These are phyloP conservation scores for Elsinoe fawcettii DNA, from an alignment of 2,329 filamentous ascomycete species.

Conservation along the genomic window DNA sequence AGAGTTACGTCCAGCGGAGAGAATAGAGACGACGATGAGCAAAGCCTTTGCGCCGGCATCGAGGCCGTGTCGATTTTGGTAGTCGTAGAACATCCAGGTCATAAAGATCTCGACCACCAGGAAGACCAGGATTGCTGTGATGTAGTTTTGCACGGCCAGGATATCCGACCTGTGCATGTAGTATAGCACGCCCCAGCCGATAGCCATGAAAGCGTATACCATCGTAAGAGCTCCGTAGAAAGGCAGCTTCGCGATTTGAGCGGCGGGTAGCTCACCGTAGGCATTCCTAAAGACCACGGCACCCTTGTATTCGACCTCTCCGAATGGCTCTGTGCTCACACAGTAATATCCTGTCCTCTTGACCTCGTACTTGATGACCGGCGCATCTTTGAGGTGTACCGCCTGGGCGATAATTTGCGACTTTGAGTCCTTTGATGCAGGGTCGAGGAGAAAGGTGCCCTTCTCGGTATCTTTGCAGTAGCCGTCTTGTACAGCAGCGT, in stretches of 20 bases:
- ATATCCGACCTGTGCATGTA: conserved; percentile 92
- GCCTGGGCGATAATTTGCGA: conserved; percentile 71
- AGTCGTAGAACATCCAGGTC: conserved; percentile 99
- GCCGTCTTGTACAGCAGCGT: conserved; percentile 57
- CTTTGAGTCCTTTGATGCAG: conserved; percentile 64
- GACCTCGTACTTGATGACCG: conserved; percentile 71
- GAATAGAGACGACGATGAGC: conserved; percentile 81
- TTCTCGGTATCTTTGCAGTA: conserved; percentile 70
- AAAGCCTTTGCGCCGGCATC: conserved; percentile 76
- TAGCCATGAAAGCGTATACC: conserved; percentile 78
- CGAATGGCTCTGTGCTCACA: conserved; percentile 68
- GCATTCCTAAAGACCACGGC: conserved; percentile 90
- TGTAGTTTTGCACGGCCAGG: conserved; percentile 95
- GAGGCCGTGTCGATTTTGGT: conserved; percentile 80
- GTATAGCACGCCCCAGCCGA: conserved; percentile 91
- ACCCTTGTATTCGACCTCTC: conserved; percentile 62
- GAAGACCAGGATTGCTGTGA: conserved; percentile 92
- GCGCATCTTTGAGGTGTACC: conserved; percentile 69
- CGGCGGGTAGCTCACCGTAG: conserved; percentile 89
- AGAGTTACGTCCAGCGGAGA: conserved; percentile 90
- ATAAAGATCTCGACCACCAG: conserved; percentile 93
- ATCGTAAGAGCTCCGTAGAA: conserved; percentile 95
- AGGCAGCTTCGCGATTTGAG: conserved; percentile 91
- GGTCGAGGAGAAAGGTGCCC: conserved; percentile 73
- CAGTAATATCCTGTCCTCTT: conserved; percentile 95